phyloP scores from a whole-genome alignment of 768 basidiomycete species.

The Termitomyces sp. region DNA sequence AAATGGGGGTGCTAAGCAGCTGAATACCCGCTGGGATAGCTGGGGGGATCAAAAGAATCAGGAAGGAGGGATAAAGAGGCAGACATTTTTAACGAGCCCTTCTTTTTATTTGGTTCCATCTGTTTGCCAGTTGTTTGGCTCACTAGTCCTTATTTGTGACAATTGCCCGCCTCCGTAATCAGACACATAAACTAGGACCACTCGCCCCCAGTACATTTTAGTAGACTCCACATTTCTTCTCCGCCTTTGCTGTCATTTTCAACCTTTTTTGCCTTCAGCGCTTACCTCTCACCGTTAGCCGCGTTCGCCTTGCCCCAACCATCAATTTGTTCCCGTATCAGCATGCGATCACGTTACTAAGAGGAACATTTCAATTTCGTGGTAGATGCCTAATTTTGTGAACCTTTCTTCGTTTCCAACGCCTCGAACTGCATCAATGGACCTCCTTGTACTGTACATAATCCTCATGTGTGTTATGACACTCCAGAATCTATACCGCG shows the following conservation, averaged over 20 bases:
- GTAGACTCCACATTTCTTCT: neutral
- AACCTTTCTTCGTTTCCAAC: neutral
- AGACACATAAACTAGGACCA: neutral
- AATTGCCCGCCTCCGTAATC: slow-evolving; percentile 20
- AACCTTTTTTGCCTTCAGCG: neutral
- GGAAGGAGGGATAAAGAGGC: slow-evolving; percentile 49
- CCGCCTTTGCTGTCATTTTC: neutral
- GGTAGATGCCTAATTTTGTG: slow-evolving; percentile 4
- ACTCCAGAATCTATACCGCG: neutral
- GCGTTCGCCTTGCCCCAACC: slow-evolving; percentile 16
- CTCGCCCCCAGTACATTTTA: neutral
- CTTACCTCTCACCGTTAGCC: neutral
- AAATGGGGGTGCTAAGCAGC: slow-evolving; percentile 42
- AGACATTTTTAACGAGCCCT: slow-evolving; percentile 28
- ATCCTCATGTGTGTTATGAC: neutral
- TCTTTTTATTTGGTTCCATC: slow-evolving; percentile 39
- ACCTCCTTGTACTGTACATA: neutral
- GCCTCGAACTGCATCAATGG: neutral
- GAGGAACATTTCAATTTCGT: slow-evolving; percentile 16
- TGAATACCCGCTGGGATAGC: slow-evolving; percentile 18
- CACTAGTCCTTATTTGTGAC: slow-evolving; percentile 26
- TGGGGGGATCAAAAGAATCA: slow-evolving; percentile 40
- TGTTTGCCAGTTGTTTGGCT: slow-evolving; percentile 40
- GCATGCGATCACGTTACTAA: slow-evolving; percentile 31
- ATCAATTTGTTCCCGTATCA: slow-evolving; percentile 22